Evolutionary conservation across 805 yeast genomes (phyloP).

Genomic region (Pichia manshurica): DNA sequence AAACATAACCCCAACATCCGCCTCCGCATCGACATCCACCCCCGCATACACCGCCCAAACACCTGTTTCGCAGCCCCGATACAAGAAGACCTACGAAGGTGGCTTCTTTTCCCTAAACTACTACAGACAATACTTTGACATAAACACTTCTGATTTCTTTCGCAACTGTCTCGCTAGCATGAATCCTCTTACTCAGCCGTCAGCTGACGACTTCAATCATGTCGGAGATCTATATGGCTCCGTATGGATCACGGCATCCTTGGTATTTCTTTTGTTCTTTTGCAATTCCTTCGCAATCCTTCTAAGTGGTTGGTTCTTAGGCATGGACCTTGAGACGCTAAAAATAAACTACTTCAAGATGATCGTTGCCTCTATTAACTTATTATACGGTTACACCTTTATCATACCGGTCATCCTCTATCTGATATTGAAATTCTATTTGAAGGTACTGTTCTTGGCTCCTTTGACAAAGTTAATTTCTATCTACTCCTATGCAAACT

Average conservation of each 20-base stretch:
- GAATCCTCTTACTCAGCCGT: conserved; percentile 43
- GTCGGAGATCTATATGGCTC: conserved; percentile 79
- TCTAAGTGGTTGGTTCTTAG: conserved; percentile 43
- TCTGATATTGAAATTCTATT: conserved; percentile 44
- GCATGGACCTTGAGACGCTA: conserved; percentile 33
- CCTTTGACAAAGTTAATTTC: conserved; percentile 59
- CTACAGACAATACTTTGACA: conserved; percentile 62
- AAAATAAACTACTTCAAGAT: conserved; percentile 51
- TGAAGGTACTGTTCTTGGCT: conserved; percentile 43
- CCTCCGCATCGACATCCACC: background rate
- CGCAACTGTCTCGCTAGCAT: conserved; percentile 48
- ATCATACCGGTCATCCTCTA: conserved; percentile 55
- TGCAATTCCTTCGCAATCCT: conserved; percentile 65
- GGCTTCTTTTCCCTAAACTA: conserved; percentile 52
- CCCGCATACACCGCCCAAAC: background rate
- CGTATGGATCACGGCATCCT: conserved; percentile 83
- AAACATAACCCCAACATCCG: background rate
- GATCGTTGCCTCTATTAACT: conserved; percentile 59
- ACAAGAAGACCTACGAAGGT: conserved; percentile 31
- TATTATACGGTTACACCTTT: conserved; percentile 74
- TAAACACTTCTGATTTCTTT: conserved; percentile 59
- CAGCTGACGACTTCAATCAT: conserved; percentile 35
- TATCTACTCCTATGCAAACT: conserved; percentile 78
- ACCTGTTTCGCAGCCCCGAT: background rate
- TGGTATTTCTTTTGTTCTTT: conserved; percentile 68